Evolutionary conservation across 1,284 basidiomycete genomes (phyloP).

Genomic region (Ustilago lituana): DNA sequence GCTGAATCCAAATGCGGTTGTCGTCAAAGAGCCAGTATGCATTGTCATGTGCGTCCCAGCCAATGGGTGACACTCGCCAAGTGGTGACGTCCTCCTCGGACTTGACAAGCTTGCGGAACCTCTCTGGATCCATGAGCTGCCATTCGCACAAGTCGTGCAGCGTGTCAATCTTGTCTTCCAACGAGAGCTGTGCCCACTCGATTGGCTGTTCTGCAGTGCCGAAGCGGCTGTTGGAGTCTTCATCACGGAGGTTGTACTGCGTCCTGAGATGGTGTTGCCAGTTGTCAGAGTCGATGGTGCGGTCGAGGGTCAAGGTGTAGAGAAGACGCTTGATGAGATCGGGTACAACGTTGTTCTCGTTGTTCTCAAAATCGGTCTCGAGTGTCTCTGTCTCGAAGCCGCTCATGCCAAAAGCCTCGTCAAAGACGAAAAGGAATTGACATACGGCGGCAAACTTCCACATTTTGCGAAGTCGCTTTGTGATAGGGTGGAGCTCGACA

Average conservation of each 20-base stretch:
- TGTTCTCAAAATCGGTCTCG: slow-evolving; percentile 70
- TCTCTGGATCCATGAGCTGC: slow-evolving; percentile 71
- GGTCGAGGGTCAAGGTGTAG: slow-evolving; percentile 70
- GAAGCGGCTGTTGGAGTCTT: slow-evolving; percentile 30
- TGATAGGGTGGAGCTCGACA: slow-evolving; percentile 45
- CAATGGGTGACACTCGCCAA: slow-evolving; percentile 80
- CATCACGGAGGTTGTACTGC: slow-evolving; percentile 48
- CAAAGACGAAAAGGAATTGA: slow-evolving; percentile 66
- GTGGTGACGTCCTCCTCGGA: slow-evolving; percentile 70
- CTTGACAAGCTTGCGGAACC: slow-evolving; percentile 70
- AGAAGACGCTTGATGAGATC: slow-evolving; percentile 69
- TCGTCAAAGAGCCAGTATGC: slow-evolving; percentile 89
- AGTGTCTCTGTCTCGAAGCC: slow-evolving; percentile 65
- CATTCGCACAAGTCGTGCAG: slow-evolving; percentile 70
- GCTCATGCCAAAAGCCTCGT: slow-evolving; percentile 64
- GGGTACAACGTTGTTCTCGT: slow-evolving; percentile 68
- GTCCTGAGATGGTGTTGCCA: slow-evolving; percentile 53
- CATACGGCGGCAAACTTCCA: slow-evolving; percentile 66
- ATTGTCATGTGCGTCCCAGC: slow-evolving; percentile 81
- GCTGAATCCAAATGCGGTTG: slow-evolving; percentile 87
- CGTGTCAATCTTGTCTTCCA: slow-evolving; percentile 69
- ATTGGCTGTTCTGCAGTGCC: slow-evolving; percentile 57
- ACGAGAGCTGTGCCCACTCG: slow-evolving; percentile 69
- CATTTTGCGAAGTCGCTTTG: slow-evolving; percentile 51
- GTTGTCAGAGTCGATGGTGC: slow-evolving; percentile 67